A percentile compares a stretch with the other conserved stretches of the same genome.
phyloP scores from a whole-genome alignment of 2,329 filamentous ascomycete species.

The Diaporthe vaccinii region DNA sequence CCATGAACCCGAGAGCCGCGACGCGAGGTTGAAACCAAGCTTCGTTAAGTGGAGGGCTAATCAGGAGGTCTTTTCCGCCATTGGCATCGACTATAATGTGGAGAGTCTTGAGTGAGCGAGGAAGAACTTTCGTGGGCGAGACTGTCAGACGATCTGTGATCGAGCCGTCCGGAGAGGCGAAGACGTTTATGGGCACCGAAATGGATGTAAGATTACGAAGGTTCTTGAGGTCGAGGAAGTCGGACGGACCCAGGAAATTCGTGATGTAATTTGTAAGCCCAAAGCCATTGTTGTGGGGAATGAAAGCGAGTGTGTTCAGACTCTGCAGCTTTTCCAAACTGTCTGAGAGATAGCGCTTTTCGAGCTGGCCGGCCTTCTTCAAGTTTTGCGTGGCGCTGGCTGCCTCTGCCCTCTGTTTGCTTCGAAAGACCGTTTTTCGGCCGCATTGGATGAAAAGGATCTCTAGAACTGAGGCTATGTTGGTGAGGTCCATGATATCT shows the following conservation, averaged over 20 bases:
- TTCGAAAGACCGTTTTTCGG: rapidly evolving
- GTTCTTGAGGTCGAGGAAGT: rapidly evolving
- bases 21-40: neutral
- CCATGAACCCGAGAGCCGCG: neutral
- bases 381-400: neutral
- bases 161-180: neutral
- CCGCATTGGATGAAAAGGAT: neutral
- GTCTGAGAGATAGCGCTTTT: neutral
- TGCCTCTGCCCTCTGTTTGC: neutral
- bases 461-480: neutral
- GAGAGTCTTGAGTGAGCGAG: neutral
- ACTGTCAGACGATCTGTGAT: neutral
- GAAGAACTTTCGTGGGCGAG: neutral
- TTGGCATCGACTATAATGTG: neutral
- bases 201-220: neutral
- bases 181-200: neutral
- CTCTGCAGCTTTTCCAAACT: neutral
- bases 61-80: rapidly evolving
- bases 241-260: neutral
- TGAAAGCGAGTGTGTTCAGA: neutral
- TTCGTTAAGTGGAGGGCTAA: rapidly evolving
- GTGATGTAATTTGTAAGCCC: too few species aligned
- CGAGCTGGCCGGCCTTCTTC: neutral
- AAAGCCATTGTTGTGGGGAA: neutral
- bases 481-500: neutral